Conservation (phyloP, 345 rosid species). For the Zanthoxylum bungeanum region DNA sequence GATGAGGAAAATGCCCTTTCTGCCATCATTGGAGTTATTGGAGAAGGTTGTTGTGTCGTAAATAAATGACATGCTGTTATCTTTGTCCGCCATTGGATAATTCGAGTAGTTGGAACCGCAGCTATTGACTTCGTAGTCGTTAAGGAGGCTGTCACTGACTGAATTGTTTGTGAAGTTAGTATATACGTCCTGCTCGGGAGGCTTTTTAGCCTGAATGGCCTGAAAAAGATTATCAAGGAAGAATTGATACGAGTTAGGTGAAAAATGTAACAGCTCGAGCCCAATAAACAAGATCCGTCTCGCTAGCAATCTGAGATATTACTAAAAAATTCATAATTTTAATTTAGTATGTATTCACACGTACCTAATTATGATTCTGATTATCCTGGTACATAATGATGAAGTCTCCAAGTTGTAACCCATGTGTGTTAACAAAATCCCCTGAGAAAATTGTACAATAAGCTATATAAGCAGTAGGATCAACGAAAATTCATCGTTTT, state of each 20-base stretch:
- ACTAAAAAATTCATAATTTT: too few relatives aligned
- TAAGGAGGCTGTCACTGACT: conserved; percentile 44
- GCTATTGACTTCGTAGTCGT: conserved; percentile 41
- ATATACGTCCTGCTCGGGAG: conserved; percentile 61
- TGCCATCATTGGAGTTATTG: too few relatives aligned
- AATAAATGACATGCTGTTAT: conserved; percentile 52
- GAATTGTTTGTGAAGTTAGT: conserved; percentile 43
- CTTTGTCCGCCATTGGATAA: conserved; percentile 38
- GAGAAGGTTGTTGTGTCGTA: conserved; percentile 79
- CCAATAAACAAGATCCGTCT: too few relatives aligned
- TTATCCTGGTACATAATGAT: conserved; percentile 72
- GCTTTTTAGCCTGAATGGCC: conserved; percentile 91
- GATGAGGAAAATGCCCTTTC: too few relatives aligned
- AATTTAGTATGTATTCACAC: too few relatives aligned
- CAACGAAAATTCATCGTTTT: background rate
- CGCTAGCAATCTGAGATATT: too few relatives aligned
- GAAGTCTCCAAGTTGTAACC: conserved; percentile 77
- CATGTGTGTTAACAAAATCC: conserved; percentile 77
- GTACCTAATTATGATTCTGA: conserved; percentile 64
- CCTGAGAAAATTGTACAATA: conserved; percentile 40
- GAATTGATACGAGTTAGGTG: background rate
- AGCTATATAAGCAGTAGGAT: background rate
- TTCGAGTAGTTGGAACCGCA: conserved; percentile 32
- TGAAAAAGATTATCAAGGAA: conserved; percentile 18
- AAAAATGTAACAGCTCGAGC: too few relatives aligned